Conservation (phyloP, 73 alveolate species). For the Uronychia binucleata region DNA sequence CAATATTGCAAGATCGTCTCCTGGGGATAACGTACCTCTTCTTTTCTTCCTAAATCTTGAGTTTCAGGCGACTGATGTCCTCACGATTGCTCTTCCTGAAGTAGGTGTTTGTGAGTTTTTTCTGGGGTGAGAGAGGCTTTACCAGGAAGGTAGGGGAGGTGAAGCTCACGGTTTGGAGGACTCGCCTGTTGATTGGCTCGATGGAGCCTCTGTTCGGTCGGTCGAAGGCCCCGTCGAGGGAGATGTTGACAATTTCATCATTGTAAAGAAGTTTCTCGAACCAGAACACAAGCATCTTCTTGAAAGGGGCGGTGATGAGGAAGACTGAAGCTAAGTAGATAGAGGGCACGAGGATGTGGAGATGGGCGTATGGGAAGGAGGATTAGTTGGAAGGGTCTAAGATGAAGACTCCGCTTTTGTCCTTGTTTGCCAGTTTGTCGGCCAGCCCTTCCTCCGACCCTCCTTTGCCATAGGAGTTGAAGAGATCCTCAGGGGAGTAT, state of each 20-base stretch:
- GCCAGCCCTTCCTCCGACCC: background rate
- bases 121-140: too few species aligned
- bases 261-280: slow-evolving; percentile 17
- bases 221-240: background rate
- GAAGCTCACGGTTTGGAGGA: slow-evolving; percentile 32
- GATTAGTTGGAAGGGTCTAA: background rate
- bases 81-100: slow-evolving; percentile 45
- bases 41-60: background rate
- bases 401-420: background rate
- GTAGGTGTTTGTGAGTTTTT: slow-evolving; percentile 47
- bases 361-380: background rate
- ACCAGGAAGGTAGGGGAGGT: slow-evolving; percentile 46
- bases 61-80: slow-evolving; percentile 15
- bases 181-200: background rate
- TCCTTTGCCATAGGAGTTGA: background rate
- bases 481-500: background rate
- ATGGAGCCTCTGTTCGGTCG: background rate
- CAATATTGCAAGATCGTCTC: background rate
- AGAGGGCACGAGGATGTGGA: background rate
- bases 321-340: background rate
- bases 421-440: background rate
- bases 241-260: slow-evolving; percentile 8
- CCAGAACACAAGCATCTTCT: slow-evolving; percentile 12
- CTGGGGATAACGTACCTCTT: background rate
- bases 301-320: background rate